Conservation (phyloP, 176 grass and related monocot species). For the Phyllostachys edulis region DNA sequence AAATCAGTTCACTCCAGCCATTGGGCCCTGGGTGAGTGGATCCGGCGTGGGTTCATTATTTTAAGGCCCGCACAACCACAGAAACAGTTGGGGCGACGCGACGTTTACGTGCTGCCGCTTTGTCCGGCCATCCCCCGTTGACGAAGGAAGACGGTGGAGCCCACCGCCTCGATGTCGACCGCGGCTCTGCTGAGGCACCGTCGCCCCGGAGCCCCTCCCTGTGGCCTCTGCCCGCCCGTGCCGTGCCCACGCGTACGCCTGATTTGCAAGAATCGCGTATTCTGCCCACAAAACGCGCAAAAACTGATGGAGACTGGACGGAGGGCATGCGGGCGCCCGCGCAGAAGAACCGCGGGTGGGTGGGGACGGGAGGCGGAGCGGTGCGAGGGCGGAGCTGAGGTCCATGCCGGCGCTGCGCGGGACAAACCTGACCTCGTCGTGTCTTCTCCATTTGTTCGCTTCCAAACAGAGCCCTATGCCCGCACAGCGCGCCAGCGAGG, state of each 20-base stretch:
- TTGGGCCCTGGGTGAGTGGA: background rate
- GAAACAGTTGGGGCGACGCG: slow-evolving; percentile 27
- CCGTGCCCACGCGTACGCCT: background rate
- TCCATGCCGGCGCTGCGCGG: slow-evolving; percentile 22
- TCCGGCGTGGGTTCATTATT: background rate
- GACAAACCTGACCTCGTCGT: slow-evolving; percentile 25
- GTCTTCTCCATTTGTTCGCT: slow-evolving; percentile 20
- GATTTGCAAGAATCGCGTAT: background rate
- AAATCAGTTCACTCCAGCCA: background rate
- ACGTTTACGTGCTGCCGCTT: slow-evolving; percentile 47
- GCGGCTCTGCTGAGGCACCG: background rate
- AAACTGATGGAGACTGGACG: background rate
- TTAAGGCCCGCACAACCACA: slow-evolving; percentile 30
- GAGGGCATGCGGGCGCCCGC: background rate
- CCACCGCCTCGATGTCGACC: background rate
- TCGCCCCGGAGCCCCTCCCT: too few species aligned
- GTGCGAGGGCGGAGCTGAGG: background rate
- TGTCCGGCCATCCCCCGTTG: slow-evolving; percentile 27
- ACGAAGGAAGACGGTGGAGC: slow-evolving; percentile 1
- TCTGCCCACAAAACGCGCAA: background rate
- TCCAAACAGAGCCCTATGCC: background rate
- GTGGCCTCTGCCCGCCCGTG: background rate
- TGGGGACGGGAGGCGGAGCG: background rate
- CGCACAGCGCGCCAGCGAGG: background rate
- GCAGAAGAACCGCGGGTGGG: background rate